phyloP scores from a whole-genome alignment of 495 filamentous ascomycete species.

The Lineolata rhizophorae region DNA sequence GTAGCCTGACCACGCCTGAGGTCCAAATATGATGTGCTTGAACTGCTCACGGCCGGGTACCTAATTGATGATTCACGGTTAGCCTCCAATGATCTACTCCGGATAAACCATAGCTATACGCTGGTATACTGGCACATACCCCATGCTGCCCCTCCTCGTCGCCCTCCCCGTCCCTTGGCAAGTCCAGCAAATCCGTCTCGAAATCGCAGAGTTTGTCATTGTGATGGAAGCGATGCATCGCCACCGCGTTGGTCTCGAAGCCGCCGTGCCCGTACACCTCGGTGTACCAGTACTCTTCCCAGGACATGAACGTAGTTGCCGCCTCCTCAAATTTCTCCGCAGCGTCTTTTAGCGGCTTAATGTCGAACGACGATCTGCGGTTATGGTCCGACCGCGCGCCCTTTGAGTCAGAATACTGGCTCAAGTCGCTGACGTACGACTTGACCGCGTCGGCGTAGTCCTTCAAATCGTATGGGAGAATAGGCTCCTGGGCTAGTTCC shows the following conservation, averaged over 20 bases:
- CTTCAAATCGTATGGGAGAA: slow-evolving; percentile 66
- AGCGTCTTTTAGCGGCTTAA: slow-evolving; percentile 37
- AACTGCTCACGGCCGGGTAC: slow-evolving; percentile 80
- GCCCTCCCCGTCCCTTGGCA: slow-evolving; percentile 24
- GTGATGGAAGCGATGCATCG: slow-evolving; percentile 36
- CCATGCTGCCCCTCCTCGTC: slow-evolving; percentile 29
- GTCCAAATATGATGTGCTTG: slow-evolving; percentile 80
- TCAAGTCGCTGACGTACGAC: slow-evolving; percentile 41
- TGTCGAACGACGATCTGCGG: slow-evolving; percentile 26
- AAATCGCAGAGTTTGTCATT: slow-evolving; percentile 43
- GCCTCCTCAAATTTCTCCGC: slow-evolving; percentile 33
- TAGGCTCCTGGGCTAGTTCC: slow-evolving; percentile 56
- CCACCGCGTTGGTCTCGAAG: slow-evolving; percentile 44
- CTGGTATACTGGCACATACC: slow-evolving; percentile 27
- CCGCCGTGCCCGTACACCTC: slow-evolving; percentile 40
- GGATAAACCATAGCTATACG: too few relatives aligned
- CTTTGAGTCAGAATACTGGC: slow-evolving; percentile 37
- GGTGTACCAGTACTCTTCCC: slow-evolving; percentile 51
- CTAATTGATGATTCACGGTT: slow-evolving; percentile 18
- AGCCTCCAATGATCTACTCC: not conserved
- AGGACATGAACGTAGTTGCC: slow-evolving; percentile 43
- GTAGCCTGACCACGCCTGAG: slow-evolving; percentile 56
- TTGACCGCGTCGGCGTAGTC: slow-evolving; percentile 45
- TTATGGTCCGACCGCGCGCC: slow-evolving; percentile 20
- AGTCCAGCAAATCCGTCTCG: slow-evolving; percentile 64